A percentile compares a stretch with the other conserved stretches of the same genome.
Evolutionary conservation across 169 alveolate species (phyloP).

Genomic region (Theileria orientalis): DNA sequence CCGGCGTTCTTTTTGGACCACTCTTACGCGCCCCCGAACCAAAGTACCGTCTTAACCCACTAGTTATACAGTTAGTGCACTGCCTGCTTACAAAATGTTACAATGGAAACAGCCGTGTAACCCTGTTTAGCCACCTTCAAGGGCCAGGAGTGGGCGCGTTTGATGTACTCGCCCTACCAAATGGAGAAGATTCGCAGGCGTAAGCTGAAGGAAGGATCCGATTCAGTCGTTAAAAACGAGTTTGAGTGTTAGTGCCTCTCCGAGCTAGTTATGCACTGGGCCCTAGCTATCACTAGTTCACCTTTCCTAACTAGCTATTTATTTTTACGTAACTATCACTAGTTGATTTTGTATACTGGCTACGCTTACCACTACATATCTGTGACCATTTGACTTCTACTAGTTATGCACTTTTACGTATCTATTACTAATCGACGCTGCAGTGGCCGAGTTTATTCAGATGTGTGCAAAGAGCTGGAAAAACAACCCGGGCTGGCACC

Average conservation of each 20-base stretch:
- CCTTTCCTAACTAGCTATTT: no score
- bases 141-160: conserved; percentile 71
- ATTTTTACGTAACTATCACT: no score
- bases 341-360: no score
- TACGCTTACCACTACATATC: no score
- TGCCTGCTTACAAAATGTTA: conserved; percentile 1
- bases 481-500: conserved; percentile 85
- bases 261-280: no score
- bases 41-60: no score
- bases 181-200: conserved; percentile 74
- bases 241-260: conserved; percentile 57
- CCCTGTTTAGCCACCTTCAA: background rate
- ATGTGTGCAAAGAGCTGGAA: conserved; percentile 83
- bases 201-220: conserved; percentile 74
- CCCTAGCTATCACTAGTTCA: no score
- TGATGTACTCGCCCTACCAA: conserved; percentile 81
- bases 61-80: no score
- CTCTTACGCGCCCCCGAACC: conserved; percentile 53
- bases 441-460: conserved; percentile 77
- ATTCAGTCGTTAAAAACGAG: conserved; percentile 75
- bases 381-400: background rate
- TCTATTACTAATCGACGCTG: background rate
- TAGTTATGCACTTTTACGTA: background rate
- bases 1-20: conserved; percentile 82
- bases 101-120: no score